phyloP scores from a whole-genome alignment of 306 rosid genomes.

The Rosa persica region DNA sequence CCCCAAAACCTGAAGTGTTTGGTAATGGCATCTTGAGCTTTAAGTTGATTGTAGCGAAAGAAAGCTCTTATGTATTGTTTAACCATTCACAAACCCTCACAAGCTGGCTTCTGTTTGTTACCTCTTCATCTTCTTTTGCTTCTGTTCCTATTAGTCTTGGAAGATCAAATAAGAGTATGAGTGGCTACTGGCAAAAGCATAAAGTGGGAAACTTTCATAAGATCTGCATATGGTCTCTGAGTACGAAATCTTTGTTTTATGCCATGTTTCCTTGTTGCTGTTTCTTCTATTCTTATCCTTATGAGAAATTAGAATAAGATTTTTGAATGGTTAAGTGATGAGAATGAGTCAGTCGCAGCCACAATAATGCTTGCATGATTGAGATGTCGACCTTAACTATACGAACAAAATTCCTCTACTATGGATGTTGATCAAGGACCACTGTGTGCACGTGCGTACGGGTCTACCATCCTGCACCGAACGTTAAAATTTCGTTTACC shows the following conservation, averaged over 20 bases:
- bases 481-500: conserved; percentile 4
- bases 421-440: conserved; percentile 48
- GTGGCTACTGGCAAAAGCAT: conserved; percentile 42
- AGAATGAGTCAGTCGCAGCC: conserved; percentile 41
- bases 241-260: conserved; percentile 60
- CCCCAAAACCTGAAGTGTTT: background rate
- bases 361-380: conserved; percentile 70
- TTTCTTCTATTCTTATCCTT: conserved; percentile 28
- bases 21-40: background rate
- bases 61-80: background rate
- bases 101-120: background rate
- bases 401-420: conserved; percentile 56
- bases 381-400: conserved; percentile 69
- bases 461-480: conserved; percentile 45
- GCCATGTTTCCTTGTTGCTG: conserved; percentile 18
- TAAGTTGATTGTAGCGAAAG: background rate
- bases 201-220: conserved; percentile 19
- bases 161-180: conserved; percentile 24
- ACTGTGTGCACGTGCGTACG: conserved; percentile 72
- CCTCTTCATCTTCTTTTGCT: conserved; percentile 1
- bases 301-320: conserved; percentile 13
- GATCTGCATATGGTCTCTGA: conserved; percentile 34
- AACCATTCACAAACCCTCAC: background rate
- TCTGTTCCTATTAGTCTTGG: conserved; percentile 8
- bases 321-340: conserved; percentile 33